phyloP scores from a whole-genome alignment of 2,329 filamentous ascomycete species.

The Epichloe hybrida region DNA sequence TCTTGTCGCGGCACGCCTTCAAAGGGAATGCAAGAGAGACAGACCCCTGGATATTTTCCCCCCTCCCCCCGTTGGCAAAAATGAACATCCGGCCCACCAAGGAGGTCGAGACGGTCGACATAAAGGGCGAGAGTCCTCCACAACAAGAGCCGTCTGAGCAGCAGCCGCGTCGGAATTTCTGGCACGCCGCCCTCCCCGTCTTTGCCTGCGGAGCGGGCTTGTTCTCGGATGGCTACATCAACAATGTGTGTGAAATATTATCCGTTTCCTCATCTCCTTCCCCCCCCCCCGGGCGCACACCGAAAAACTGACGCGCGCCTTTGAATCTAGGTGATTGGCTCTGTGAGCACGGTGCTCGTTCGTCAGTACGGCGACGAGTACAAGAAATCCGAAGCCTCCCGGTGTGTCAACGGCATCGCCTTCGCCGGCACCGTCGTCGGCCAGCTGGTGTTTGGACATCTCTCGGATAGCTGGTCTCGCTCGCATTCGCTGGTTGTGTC shows the following conservation, averaged over 20 bases:
- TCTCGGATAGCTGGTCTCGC: constrained; percentile 72
- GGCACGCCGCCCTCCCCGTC: constrained; percentile 41
- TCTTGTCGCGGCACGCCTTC: too few relatives aligned
- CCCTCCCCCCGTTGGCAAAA: too few relatives aligned
- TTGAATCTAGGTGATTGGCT: constrained; percentile 60
- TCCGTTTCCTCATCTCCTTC: too few relatives aligned
- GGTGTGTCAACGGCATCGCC: constrained; percentile 67
- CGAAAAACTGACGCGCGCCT: not conserved
- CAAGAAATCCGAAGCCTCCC: constrained; percentile 50
- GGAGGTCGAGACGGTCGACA: too few relatives aligned
- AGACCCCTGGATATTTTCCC: too few relatives aligned
- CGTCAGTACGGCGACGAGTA: constrained; percentile 59
- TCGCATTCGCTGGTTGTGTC: constrained; percentile 70
- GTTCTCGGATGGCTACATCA: constrained; percentile 86
- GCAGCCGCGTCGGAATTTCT: too few relatives aligned
- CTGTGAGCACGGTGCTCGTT: constrained; percentile 64
- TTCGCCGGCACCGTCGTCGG: constrained; percentile 80
- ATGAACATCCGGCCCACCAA: too few relatives aligned
- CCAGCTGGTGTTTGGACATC: constrained; percentile 67
- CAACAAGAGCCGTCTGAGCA: too few relatives aligned
- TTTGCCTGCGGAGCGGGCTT: constrained; percentile 82
- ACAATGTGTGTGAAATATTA: constrained; percentile 42
- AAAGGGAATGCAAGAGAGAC: too few relatives aligned
- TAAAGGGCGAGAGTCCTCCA: too few relatives aligned
- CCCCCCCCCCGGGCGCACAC: constrained; percentile 8